These are phyloP conservation scores for Porogramme epimiltina DNA, from an alignment of 1,284 basidiomycete species.

Conservation along the genomic window DNA sequence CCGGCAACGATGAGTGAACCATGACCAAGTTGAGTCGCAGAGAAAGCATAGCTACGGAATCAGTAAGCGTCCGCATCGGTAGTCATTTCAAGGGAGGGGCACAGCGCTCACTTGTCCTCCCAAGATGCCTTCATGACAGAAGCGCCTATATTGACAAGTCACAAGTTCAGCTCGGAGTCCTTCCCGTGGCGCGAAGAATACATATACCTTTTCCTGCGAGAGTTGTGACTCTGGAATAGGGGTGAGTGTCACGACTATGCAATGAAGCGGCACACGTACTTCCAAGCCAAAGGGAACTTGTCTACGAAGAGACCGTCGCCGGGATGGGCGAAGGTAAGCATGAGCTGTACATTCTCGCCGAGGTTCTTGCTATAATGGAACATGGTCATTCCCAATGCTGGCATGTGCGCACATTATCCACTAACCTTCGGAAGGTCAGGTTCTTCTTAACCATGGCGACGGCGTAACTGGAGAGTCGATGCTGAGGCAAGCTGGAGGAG, in stretches of 20 bases:
- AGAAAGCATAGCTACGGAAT: conserved; percentile 6
- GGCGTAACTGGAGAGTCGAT: too few species aligned
- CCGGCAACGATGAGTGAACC: conserved; percentile 1
- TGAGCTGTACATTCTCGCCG: neutral
- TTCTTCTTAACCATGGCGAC: too few species aligned
- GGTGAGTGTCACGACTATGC: neutral
- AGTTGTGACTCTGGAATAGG: conserved; percentile 9
- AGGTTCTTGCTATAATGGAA: conserved; percentile 1
- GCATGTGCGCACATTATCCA: too few species aligned
- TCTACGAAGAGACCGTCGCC: neutral
- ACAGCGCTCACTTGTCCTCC: neutral
- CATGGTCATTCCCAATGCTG: too few species aligned
- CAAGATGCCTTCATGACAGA: conserved; percentile 4
- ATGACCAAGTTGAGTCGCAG: conserved; percentile 2
- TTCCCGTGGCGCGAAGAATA: neutral
- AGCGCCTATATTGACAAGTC: neutral
- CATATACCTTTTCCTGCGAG: neutral
- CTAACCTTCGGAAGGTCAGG: too few species aligned
- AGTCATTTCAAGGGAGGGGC: neutral
- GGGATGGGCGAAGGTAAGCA: conserved; percentile 2
- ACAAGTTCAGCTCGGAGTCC: neutral
- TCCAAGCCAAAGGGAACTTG: conserved; percentile 5
- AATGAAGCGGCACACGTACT: neutral
- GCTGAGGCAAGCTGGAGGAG: too few species aligned
- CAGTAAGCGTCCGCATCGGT: neutral